Evolutionary conservation across 805 yeast species (phyloP), one percentile per base, ranked within the genome.

Genomic region (Teunomyces atbi): DNA sequence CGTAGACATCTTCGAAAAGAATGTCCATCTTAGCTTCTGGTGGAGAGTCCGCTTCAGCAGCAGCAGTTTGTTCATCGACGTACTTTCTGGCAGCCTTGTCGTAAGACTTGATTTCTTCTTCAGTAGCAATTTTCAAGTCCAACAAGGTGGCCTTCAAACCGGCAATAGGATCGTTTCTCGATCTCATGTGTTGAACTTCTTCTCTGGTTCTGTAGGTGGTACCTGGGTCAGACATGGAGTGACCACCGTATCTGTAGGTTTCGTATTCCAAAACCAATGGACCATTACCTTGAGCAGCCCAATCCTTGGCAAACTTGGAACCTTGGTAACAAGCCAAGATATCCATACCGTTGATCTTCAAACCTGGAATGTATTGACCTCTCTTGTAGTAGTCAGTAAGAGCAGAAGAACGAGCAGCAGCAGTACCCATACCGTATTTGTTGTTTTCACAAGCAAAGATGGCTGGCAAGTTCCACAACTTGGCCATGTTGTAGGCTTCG

Each of bases 141-240:
- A 91, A 68, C 56, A 94, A 76, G 53, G 82, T 87, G 62, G 83
- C 84, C 81, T 91, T 92, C 67, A 94, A 82, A 59, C 98, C 98
- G 47, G 96, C 91, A 70, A 94, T 89, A 60, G 98, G 97, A 72
- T 94, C 99, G 70, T 87, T 90, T 79, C 89, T 87, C 37, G 98
- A 89, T 80, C 99, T 88, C 97, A 94, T 91, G 79, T 92, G 92
- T 78, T 91, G 97, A 59, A 94, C 94, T 79, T 94, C 99, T 77
- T 94, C 99, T 80, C 99, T 91, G 67, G 99, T 94, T 83, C 99
- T 87, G 85, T 94, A 94, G 57, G 99, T 94, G 71, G 99, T 94
- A 81, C 99, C 99, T 64, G 99, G 99, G 76, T 94, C 99, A 59
- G 98, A 92, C 98, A 94, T 94, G 59, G 99, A 94, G 83, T 94